phyloP scores from a whole-genome alignment of 495 filamentous ascomycete species.

The Poronia punctata region DNA sequence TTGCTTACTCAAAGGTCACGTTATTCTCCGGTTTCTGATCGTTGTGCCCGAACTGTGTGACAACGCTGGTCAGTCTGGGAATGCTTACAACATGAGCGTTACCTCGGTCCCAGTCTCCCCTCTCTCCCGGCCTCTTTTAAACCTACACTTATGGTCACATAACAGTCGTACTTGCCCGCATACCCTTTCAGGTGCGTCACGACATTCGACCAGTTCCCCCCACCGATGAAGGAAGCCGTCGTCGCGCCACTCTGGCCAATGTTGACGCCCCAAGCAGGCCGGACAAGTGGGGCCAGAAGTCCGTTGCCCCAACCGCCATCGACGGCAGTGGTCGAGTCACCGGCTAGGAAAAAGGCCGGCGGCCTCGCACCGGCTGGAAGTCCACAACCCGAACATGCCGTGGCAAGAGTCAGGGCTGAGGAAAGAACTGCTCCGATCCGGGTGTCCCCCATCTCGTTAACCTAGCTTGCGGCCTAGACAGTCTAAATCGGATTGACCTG shows the following conservation, averaged over 20 bases:
- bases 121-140: slow-evolving; percentile 1
- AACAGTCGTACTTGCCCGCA: slow-evolving; percentile 25
- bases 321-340: slow-evolving; percentile 45
- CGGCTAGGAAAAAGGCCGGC: slow-evolving; percentile 43
- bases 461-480: too few relatives aligned
- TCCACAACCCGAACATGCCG: background rate
- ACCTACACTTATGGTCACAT: slow-evolving; percentile 40
- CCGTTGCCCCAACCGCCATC: slow-evolving; percentile 46
- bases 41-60: slow-evolving; percentile 48
- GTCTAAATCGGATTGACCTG: too few relatives aligned
- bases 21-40: slow-evolving; percentile 41
- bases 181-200: slow-evolving; percentile 22
- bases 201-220: slow-evolving; percentile 42
- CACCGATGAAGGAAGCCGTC: slow-evolving; percentile 39
- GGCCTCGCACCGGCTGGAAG: slow-evolving; percentile 16
- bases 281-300: slow-evolving; percentile 36
- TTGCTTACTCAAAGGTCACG: slow-evolving; percentile 22
- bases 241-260: slow-evolving; percentile 46
- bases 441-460: too few relatives aligned
- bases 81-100: too few relatives aligned
- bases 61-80: background rate
- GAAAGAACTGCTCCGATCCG: background rate
- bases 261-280: slow-evolving; percentile 39
- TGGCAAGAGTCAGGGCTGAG: background rate
- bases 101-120: slow-evolving; percentile 1